Base-by-base conservation (phyloP, 768 basidiomycete species). In the Gymnopilus dilepis region DNA sequence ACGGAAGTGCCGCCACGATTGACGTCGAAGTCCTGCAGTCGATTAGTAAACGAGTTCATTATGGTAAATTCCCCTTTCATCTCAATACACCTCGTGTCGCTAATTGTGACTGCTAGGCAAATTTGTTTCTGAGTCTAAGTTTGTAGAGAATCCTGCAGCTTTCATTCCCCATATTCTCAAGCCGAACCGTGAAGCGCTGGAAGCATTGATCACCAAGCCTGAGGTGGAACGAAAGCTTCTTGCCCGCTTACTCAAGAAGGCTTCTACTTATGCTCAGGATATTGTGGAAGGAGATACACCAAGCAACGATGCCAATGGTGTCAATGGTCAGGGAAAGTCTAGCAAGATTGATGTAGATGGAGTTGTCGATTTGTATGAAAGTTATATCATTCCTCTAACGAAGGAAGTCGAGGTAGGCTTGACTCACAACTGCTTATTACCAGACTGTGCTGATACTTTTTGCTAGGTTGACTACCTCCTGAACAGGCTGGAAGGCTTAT, bases 111-210 rank as follows among this genome's bases (percentile, higher is more conserved):
- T 8, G 9, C 21, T 71, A 99, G 97, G 97, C 59, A 99, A 98
- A 82, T 99, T 99, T 73, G 97, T 99, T 5, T 95, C 96, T 4
- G 97, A 99, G 77, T 92, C 93, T 26, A 99, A 99, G 73, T 99
- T 99, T 80, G 73, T 83, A n/a, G 84, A 86, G 30, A 80, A 92
- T 62, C 97, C 97, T 19, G 80, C 89, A 34, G 87, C 88, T 9
- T 99, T 98, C 76, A 84, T 99, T 59, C 95, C 96, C 0, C 95
- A 96, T 75, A 99, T 99, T 69, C 83, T 84, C 37, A 83, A 83
- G 2, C 88, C 89, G 8, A 91, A 99, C 73, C 85, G 86, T 17
- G 76, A 84, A 40, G 91, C 88, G 7, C 83, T 99, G 21, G 94
- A 91, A 7, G 88, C 77, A 0, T 79, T 99, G 45, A 98, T 99